These are phyloP conservation scores for Cubamyces sp. DNA, from an alignment of 768 basidiomycete genomes.

Conservation along the genomic window DNA sequence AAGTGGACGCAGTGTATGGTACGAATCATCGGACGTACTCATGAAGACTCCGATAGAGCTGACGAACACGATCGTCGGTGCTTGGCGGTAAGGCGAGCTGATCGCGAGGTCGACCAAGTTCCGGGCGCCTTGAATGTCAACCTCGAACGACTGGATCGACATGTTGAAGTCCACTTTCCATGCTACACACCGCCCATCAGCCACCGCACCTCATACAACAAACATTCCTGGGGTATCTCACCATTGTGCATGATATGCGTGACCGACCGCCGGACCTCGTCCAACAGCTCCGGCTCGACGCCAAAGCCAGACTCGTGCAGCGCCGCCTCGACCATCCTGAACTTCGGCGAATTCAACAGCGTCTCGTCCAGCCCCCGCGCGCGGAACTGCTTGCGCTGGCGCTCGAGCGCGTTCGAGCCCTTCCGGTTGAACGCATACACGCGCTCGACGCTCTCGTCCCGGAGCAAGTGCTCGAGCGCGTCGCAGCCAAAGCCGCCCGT, in stretches of 20 bases:
- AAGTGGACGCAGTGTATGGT: background rate
- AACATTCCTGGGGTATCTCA: too few species aligned
- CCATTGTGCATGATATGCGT: constrained; percentile 47
- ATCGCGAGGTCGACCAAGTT: constrained; percentile 44
- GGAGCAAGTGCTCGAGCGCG: constrained; percentile 31
- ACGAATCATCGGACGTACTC: constrained; percentile 20
- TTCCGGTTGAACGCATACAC: constrained; percentile 34
- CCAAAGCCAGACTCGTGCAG: constrained; percentile 32
- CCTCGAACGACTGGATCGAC: constrained; percentile 36
- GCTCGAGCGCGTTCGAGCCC: constrained; percentile 26
- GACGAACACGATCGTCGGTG: constrained; percentile 41
- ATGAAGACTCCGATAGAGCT: constrained; percentile 39
- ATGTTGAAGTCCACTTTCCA: constrained; percentile 43
- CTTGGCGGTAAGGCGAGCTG: constrained; percentile 30
- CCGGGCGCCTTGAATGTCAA: constrained; percentile 34
- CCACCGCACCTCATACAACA: too few species aligned
- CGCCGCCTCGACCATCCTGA: constrained; percentile 39
- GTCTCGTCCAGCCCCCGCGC: constrained; percentile 38
- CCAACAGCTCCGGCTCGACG: constrained; percentile 32
- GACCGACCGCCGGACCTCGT: constrained; percentile 36
- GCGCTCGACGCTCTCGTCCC: constrained; percentile 17
- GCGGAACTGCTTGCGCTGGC: constrained; percentile 35
- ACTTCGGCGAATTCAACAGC: constrained; percentile 36
- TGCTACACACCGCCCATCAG: constrained; percentile 24
- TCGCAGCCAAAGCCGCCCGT: constrained; percentile 37